Base-by-base conservation (phyloP, 2,329 filamentous ascomycete species). In the Penicillium olsonii region DNA sequence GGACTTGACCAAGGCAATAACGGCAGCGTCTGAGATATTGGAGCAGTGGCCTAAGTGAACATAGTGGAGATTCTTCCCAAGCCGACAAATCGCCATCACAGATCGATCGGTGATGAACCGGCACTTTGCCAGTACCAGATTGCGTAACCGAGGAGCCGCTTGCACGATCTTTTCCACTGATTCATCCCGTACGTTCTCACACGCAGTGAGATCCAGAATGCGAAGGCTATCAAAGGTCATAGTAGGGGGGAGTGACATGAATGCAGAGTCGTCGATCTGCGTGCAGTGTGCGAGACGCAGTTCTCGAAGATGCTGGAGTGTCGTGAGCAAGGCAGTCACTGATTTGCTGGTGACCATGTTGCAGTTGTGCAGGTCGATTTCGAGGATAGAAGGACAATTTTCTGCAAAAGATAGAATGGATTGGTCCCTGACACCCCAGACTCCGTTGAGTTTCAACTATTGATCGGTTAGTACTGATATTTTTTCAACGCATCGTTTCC, bases 61-160 rank as follows among this genome's bases (percentile, higher is more conserved):
- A 68, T 96, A 97, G 70, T 99, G 94, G 46, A 99, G 76, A 63
- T 97, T 99, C 77, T 96, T 97, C 54, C 92, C 91, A 4, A 99
- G 80, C 61, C 84, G 87, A 48, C 91, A 87, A 56, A 99, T 97
- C 48, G 92, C 87, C 60, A 87, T 79, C 8, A 99, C 91, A 8
- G 92, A 87, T 39, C 83, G 81, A 72, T 99, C 92, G 2, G 94
- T 97, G 63, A 99, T 89, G 64, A 92, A 87, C 56, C 88, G 84
- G 71, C 94, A 99, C 74, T 99, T 99, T 56, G 92, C 90, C 14
- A 99, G 81, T 5, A 99, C 92, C 3, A 99, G 78, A 66, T 97
- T 97, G 45, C 94, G 87, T 44, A 99, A 79, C 10, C 92, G 85
- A 5, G 94, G 94, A 4, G 94, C 92, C 2, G 87, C 85, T 14